Evolutionary conservation across 176 grass and related monocot species (phyloP).

Genomic region (Avena eriantha): DNA sequence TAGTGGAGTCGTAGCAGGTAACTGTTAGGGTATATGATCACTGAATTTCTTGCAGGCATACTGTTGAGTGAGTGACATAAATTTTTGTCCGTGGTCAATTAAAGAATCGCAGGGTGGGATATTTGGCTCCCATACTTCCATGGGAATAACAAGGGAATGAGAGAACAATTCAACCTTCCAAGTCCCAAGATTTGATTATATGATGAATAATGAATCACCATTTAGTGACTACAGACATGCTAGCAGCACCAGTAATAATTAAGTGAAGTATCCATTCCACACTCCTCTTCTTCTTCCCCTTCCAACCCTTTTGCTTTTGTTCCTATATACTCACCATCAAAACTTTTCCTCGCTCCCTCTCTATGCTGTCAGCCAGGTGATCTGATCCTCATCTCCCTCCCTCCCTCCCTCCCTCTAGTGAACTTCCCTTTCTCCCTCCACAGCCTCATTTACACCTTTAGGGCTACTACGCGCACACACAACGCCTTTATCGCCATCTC

Average conservation of each 20-base stretch:
- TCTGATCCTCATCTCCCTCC: slow-evolving; percentile 51
- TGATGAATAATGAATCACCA: slow-evolving; percentile 24
- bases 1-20: neutral
- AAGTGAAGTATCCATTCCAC: slow-evolving; percentile 7
- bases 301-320: slow-evolving; percentile 46
- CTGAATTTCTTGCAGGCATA: neutral
- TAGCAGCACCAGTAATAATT: neutral
- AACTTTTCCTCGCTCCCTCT: slow-evolving; percentile 38
- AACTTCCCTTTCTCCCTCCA: slow-evolving; percentile 53
- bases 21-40: neutral
- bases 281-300: slow-evolving; percentile 33
- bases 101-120: slow-evolving; percentile 33
- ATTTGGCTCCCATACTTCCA: slow-evolving; percentile 52
- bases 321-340: slow-evolving; percentile 29
- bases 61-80: neutral
- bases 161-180: slow-evolving; percentile 28
- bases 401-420: slow-evolving; percentile 43
- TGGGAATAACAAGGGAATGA: slow-evolving; percentile 31
- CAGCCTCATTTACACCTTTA: slow-evolving; percentile 65
- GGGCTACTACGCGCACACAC: slow-evolving; percentile 54
- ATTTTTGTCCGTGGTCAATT: slow-evolving; percentile 27
- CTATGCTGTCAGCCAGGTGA: slow-evolving; percentile 53
- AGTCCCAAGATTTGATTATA: slow-evolving; percentile 53
- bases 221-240: slow-evolving; percentile 32
- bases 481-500: slow-evolving; percentile 32